phyloP scores from a whole-genome alignment of 129 eudicot species.

The Dittrichia graveolens region DNA sequence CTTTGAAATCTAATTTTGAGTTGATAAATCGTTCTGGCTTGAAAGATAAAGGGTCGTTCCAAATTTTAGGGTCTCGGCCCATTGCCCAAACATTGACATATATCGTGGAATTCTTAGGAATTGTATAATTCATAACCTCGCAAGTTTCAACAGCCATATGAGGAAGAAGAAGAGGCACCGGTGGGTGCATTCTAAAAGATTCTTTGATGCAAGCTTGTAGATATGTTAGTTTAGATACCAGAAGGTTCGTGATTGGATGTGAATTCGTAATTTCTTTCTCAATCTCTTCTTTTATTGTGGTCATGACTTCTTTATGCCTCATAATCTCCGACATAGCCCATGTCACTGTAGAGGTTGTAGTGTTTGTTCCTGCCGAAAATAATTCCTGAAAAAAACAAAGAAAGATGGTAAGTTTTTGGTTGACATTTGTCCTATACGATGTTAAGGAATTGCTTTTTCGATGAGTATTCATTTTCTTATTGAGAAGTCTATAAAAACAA shows the following conservation, averaged over 20 bases:
- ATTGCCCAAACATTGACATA: constrained; percentile 35
- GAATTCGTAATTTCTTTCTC: background rate
- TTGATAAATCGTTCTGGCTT: constrained; percentile 31
- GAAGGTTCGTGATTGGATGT: constrained; percentile 14
- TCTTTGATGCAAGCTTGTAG: no score
- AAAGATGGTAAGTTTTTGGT: background rate
- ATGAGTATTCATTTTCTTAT: no score
- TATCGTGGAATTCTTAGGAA: constrained; percentile 23
- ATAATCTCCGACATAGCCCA: background rate
- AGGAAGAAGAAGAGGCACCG: constrained; percentile 28
- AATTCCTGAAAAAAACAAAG: no score
- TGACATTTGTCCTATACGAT: no score
- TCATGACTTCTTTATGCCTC: constrained; percentile 6
- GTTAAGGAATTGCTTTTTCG: no score
- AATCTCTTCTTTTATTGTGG: constrained; percentile 1
- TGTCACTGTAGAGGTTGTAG: constrained; percentile 15
- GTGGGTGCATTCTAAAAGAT: constrained; percentile 33
- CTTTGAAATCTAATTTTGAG: no score
- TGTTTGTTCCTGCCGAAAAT: constrained; percentile 15
- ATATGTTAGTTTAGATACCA: background rate
- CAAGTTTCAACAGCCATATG: constrained; percentile 11
- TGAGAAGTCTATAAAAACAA: no score
- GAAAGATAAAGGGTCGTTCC: background rate
- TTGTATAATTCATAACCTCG: constrained; percentile 23
- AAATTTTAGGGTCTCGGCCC: constrained; percentile 22